Evolutionary conservation across 73 alveolate genomes (phyloP).

Genomic region (Loxodes magnus): DNA sequence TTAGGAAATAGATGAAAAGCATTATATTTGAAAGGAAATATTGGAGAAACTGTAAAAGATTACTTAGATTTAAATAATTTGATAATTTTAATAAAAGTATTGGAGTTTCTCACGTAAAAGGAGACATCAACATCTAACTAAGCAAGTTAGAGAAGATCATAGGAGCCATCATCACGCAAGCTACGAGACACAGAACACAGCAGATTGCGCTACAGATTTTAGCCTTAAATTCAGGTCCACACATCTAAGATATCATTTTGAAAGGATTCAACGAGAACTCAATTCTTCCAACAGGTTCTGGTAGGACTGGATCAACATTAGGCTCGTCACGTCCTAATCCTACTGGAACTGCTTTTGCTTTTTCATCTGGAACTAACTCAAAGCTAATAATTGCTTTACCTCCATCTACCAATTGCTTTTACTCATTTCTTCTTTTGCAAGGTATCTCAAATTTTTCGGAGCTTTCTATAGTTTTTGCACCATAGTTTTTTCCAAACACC

Average conservation of each 20-base stretch:
- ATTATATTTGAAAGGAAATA: too few relatives aligned
- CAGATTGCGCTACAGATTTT: slow-evolving; percentile 62
- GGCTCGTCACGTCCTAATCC: slow-evolving; percentile 96
- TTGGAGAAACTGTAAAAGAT: too few relatives aligned
- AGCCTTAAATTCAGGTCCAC: slow-evolving; percentile 76
- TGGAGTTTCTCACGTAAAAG: too few relatives aligned
- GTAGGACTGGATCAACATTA: slow-evolving; percentile 85
- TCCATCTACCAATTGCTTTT: slow-evolving; percentile 36
- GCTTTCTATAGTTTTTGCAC: slow-evolving; percentile 43
- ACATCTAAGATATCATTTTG: slow-evolving; percentile 68
- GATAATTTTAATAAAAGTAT: too few relatives aligned
- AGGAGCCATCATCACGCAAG: slow-evolving; percentile 6
- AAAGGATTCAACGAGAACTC: slow-evolving; percentile 85
- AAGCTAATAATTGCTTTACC: slow-evolving; percentile 75
- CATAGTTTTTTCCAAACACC: slow-evolving; percentile 5
- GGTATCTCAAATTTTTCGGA: slow-evolving; percentile 68
- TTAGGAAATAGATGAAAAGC: too few relatives aligned
- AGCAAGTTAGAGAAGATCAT: slow-evolving; percentile 9
- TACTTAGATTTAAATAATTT: too few relatives aligned
- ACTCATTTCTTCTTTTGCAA: slow-evolving; percentile 48
- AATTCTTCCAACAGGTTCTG: slow-evolving; percentile 94
- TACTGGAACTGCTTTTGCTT: slow-evolving; percentile 57
- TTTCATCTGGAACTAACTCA: slow-evolving; percentile 71
- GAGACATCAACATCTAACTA: too few relatives aligned
- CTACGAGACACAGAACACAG: slow-evolving; percentile 27